Conservation (phyloP, 2,329 filamentous ascomycete genomes). For the Blastomyces gilchristii region DNA sequence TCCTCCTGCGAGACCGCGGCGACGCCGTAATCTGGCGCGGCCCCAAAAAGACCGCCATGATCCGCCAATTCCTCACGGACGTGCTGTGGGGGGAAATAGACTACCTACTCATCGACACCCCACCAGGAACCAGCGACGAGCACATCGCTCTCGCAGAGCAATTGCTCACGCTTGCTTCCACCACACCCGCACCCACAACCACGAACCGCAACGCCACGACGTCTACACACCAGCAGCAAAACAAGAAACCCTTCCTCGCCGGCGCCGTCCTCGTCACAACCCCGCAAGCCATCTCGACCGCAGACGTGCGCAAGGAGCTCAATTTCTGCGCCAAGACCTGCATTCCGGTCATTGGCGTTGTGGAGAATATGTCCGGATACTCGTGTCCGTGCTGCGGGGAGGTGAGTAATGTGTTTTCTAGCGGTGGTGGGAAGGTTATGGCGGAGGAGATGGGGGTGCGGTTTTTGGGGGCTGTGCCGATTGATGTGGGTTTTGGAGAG, state of each 20-base stretch:
- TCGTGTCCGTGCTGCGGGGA: constrained; percentile 56
- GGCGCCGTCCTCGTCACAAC: constrained; percentile 94
- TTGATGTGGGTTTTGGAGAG: constrained; percentile 84
- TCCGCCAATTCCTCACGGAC: constrained; percentile 87
- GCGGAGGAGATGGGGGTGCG: constrained; percentile 71
- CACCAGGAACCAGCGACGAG: constrained; percentile 91
- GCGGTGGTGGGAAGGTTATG: constrained; percentile 83
- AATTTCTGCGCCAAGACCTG: constrained; percentile 85
- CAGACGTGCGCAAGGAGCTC: constrained; percentile 87
- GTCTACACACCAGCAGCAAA: constrained; percentile 7
- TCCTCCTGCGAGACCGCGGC: constrained; percentile 69
- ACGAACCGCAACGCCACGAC: constrained; percentile 35
- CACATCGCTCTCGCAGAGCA: constrained; percentile 92
- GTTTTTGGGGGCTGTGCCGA: constrained; percentile 78
- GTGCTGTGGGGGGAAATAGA: constrained; percentile 82
- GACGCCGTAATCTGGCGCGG: constrained; percentile 96
- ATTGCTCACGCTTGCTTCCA: constrained; percentile 43
- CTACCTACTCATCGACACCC: constrained; percentile 89
- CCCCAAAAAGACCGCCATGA: constrained; percentile 98
- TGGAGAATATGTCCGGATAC: constrained; percentile 77
- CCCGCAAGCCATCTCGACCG: constrained; percentile 84
- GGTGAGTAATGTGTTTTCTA: constrained; percentile 88
- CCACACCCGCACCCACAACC: constrained; percentile 9
- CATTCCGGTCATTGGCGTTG: constrained; percentile 70
- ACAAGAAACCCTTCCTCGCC: constrained; percentile 51